phyloP scores from a whole-genome alignment of 768 basidiomycete genomes.

The Stropharia rugosoannulata region DNA sequence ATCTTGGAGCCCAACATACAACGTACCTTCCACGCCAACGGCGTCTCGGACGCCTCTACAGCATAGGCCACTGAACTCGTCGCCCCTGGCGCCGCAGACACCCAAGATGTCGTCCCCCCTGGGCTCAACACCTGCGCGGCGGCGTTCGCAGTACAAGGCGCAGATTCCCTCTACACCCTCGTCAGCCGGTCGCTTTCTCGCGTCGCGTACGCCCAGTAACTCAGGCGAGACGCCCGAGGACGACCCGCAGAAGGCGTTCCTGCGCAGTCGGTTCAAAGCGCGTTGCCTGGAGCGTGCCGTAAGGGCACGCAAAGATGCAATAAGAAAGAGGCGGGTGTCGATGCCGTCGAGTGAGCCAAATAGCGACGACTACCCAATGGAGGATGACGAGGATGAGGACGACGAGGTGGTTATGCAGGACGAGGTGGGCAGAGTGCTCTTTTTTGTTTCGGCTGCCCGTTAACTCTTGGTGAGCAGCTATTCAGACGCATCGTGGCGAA shows the following conservation, averaged over 20 bases:
- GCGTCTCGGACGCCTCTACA: conserved; percentile 26
- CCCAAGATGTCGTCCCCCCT: conserved; percentile 43
- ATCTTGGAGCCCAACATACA: conserved; percentile 4
- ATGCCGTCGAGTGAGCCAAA: conserved; percentile 34
- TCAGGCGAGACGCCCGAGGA: not conserved
- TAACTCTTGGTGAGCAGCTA: conserved; percentile 39
- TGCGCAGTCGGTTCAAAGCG: conserved; percentile 60
- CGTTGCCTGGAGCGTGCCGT: conserved; percentile 63
- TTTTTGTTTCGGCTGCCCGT: not conserved
- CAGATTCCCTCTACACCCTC: conserved; percentile 14
- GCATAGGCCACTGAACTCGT: conserved; percentile 43
- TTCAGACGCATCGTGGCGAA: conserved; percentile 65
- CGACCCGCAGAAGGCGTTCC: conserved; percentile 51
- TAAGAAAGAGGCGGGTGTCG: conserved; percentile 35
- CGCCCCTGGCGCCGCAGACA: conserved; percentile 46
- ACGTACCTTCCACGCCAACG: conserved; percentile 34
- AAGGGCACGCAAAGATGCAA: conserved; percentile 50
- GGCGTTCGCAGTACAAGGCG: conserved; percentile 57
- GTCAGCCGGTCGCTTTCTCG: conserved; percentile 1
- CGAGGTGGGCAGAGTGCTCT: conserved; percentile 41
- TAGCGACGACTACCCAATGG: conserved; percentile 51
- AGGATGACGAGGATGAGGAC: conserved; percentile 57
- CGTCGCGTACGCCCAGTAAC: not conserved
- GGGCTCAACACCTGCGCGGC: conserved; percentile 42
- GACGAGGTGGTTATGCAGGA: conserved; percentile 62